Conservation (phyloP, 1,284 basidiomycete species). For the Cystobasidium slooffiae region DNA sequence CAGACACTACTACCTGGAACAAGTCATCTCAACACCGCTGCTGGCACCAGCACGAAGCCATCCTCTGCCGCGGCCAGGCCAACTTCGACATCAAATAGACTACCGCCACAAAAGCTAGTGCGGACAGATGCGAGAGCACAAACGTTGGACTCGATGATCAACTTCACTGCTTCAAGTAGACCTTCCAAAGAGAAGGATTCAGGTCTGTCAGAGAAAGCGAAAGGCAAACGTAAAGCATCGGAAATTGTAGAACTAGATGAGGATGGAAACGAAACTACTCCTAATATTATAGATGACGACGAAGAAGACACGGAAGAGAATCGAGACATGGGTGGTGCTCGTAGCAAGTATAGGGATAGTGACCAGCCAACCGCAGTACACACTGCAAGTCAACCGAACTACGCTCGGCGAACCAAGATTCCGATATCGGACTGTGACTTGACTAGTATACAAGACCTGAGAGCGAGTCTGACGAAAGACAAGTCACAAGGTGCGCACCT, state of each 20-base stretch:
- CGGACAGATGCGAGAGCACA: conserved; percentile 84
- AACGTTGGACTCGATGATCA: conserved; percentile 93
- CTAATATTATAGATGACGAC: conserved; percentile 54
- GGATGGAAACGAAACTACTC: conserved; percentile 47
- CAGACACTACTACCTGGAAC: conserved; percentile 63
- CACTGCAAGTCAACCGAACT: conserved; percentile 56
- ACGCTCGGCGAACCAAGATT: conserved; percentile 62
- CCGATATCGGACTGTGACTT: conserved; percentile 78
- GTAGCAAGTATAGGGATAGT: conserved; percentile 45
- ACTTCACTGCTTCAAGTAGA: conserved; percentile 23
- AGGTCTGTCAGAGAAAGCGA: conserved; percentile 18
- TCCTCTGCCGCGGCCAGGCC: neutral
- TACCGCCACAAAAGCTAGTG: conserved; percentile 83
- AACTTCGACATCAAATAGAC: conserved; percentile 49
- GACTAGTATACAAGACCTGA: conserved; percentile 74
- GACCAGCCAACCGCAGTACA: conserved; percentile 24
- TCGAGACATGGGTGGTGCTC: conserved; percentile 41
- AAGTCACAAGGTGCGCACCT: conserved; percentile 70
- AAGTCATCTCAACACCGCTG: neutral
- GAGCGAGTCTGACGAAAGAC: conserved; percentile 66
- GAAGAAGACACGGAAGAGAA: neutral
- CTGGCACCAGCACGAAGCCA: conserved; percentile 4
- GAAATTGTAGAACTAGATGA: conserved; percentile 50
- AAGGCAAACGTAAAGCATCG: conserved; percentile 45
- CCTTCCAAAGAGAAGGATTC: conserved; percentile 12